Evolutionary conservation across 2,329 filamentous ascomycete genomes (phyloP).

Genomic region (Neopestalotiopsis rosae): DNA sequence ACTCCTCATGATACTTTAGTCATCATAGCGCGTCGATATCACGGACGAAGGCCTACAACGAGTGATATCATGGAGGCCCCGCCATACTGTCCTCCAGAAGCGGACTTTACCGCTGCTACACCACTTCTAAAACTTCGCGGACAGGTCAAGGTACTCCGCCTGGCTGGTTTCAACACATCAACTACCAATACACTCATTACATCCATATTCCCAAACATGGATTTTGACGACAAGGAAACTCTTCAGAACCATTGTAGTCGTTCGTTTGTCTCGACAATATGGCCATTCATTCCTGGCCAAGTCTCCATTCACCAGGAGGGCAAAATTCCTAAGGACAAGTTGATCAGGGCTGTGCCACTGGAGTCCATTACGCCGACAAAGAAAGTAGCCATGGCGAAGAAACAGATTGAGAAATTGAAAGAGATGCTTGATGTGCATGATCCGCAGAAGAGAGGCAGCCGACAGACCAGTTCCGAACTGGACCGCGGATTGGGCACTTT

Average conservation of each 20-base stretch:
- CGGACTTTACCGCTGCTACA: slow-evolving; percentile 1
- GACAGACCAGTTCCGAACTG: neutral
- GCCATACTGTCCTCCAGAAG: slow-evolving; percentile 13
- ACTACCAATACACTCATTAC: slow-evolving; percentile 6
- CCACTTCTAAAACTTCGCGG: neutral
- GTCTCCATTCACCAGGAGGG: neutral
- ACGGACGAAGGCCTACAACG: slow-evolving; percentile 2
- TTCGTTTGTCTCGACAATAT: slow-evolving; percentile 12
- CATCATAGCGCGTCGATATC: slow-evolving; percentile 19
- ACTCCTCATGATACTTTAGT: slow-evolving; percentile 12
- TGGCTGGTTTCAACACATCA: slow-evolving; percentile 16
- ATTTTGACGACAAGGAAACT: neutral
- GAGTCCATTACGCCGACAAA: neutral
- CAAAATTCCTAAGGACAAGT: neutral
- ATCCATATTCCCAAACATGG: slow-evolving; percentile 9
- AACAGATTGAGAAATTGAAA: neutral
- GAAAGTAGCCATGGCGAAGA: neutral
- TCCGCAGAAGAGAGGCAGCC: neutral
- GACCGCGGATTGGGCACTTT: neutral
- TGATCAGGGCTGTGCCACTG: neutral
- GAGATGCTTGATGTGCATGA: slow-evolving; percentile 15
- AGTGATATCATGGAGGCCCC: neutral
- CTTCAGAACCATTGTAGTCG: slow-evolving; percentile 5
- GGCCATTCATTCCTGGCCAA: slow-evolving; percentile 19
- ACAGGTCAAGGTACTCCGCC: slow-evolving; percentile 13